Evolutionary conservation across 257 asterid species (phyloP).

Genomic region (Plantago elongata): DNA sequence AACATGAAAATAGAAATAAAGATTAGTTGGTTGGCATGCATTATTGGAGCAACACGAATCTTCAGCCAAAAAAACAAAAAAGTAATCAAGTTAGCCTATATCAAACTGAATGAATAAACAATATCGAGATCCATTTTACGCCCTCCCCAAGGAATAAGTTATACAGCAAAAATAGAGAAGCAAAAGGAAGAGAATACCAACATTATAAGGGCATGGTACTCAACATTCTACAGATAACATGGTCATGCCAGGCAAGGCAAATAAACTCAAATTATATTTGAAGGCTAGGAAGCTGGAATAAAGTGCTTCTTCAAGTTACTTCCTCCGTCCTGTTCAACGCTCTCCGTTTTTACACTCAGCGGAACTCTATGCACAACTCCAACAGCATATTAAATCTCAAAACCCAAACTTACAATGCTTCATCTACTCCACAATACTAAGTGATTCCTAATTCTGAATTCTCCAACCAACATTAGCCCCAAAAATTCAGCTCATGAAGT

Average conservation of each 20-base stretch:
- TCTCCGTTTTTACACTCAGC: too few species aligned
- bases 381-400: too few species aligned
- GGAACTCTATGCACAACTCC: too few species aligned
- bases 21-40: not conserved
- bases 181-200: not conserved
- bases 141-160: not conserved
- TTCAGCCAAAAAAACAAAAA: not conserved
- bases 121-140: not conserved
- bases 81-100: not conserved
- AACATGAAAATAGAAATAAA: not conserved
- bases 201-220: not conserved
- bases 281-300: not conserved
- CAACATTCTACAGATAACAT: not conserved
- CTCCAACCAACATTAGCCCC: too few species aligned
- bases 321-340: too few species aligned
- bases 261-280: not conserved
- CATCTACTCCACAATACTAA: too few species aligned
- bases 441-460: too few species aligned
- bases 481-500: too few species aligned
- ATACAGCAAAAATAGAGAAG: not conserved
- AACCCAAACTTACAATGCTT: too few species aligned
- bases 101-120: not conserved
- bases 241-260: not conserved
- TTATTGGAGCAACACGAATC: not conserved
- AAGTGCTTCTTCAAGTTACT: too few species aligned